A percentile compares a stretch with the other conserved stretches of the same genome.
Conservation (phyloP, 345 rosid genomes). For the Eucalyptus polybractea region DNA sequence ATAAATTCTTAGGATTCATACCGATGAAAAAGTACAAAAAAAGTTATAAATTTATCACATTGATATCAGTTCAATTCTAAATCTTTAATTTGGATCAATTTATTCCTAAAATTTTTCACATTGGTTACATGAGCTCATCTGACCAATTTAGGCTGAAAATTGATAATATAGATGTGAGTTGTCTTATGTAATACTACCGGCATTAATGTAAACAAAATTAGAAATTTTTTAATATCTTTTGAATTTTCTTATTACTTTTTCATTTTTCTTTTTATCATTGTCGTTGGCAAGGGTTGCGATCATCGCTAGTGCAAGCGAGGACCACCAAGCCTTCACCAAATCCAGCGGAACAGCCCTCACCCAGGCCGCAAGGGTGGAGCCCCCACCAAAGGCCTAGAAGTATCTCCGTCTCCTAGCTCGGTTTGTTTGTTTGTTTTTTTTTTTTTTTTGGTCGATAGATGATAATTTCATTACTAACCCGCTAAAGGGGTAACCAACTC, state of each 20-base stretch:
- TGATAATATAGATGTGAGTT: neutral
- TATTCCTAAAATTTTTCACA: neutral
- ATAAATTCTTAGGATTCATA: neutral
- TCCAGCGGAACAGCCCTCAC: neutral
- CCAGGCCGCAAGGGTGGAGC: neutral
- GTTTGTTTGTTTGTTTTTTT: no score
- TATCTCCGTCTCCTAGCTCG: no score
- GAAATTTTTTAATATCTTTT: no score
- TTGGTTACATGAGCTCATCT: neutral
- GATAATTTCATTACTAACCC: no score
- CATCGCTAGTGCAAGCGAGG: neutral
- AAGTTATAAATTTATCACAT: no score
- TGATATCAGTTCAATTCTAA: no score
- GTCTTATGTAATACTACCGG: neutral
- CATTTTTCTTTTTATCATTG: neutral
- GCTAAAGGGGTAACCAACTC: no score
- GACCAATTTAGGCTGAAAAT: neutral
- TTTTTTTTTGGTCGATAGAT: no score
- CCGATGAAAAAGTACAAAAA: no score
- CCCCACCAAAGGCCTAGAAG: neutral
- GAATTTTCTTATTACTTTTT: neutral
- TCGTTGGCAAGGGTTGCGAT: neutral
- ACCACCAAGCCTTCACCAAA: neutral
- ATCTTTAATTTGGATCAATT: no score
- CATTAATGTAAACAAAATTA: neutral